These are phyloP conservation scores for Penicillium cosmopolitanum DNA, from an alignment of 495 filamentous ascomycete species.

Conservation along the genomic window DNA sequence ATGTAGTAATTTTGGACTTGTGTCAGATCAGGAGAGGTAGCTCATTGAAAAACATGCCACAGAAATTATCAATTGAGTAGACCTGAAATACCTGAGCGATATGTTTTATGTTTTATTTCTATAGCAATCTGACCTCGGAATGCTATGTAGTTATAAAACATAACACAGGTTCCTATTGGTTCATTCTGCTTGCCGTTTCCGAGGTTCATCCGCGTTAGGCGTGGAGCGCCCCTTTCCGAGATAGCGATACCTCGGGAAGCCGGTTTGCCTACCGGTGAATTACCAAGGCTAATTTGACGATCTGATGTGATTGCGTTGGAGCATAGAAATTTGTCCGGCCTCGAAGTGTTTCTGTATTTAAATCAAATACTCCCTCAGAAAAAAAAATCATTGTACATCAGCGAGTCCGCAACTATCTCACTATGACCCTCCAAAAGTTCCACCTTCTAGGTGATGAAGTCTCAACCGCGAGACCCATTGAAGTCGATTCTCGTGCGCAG, in stretches of 20 bases:
- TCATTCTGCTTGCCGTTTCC: neutral
- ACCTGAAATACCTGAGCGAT: neutral
- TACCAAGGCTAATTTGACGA: neutral
- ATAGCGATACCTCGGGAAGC: conserved; percentile 1
- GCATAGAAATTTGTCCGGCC: neutral
- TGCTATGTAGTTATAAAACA: no score
- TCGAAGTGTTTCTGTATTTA: neutral
- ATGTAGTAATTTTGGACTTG: no score
- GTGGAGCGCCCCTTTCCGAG: neutral
- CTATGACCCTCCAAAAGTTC: conserved; percentile 4
- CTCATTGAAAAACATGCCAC: no score
- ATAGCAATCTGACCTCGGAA: neutral
- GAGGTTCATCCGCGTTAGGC: neutral
- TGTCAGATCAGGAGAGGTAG: no score
- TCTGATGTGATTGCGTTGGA: neutral
- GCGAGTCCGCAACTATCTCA: neutral
- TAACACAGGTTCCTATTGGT: neutral
- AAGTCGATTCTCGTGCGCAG: conserved; percentile 35
- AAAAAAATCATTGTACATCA: neutral
- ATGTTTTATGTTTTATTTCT: neutral
- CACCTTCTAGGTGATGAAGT: conserved; percentile 37
- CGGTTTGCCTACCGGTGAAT: neutral
- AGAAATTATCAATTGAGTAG: neutral
- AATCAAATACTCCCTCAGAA: neutral
- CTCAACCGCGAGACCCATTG: conserved; percentile 40